Base-by-base conservation (phyloP, 768 basidiomycete species). In the Lentinus tigrinus region DNA sequence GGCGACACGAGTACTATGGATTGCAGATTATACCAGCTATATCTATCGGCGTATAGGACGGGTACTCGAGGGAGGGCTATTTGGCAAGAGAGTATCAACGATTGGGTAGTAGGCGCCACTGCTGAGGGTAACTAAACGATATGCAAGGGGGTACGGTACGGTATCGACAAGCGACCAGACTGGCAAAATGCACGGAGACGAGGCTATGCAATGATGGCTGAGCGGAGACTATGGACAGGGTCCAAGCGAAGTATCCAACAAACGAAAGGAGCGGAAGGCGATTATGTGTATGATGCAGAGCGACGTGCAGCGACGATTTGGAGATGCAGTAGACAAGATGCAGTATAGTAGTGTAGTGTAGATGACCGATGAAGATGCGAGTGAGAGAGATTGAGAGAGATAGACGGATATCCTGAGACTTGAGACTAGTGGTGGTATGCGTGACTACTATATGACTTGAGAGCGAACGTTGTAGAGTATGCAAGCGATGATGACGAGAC, bases 231-330 rank as follows among this genome's bases (percentile, higher is more conserved):
- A 61, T 56, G 58, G 31, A 61, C 51, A 57, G 27, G 23, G 55
- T 61, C 60, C 55, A 43, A 47, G 49, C 44, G 47, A 36, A 65
- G 54, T 63, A 65, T 65, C 52, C 56, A 57, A 58, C 64, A 49
- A 14, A 31, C 3, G 56, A 63, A 63, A 53, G 39, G 59, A 63
- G 46, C 24, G 56, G 28, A 31, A 60, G 58, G 19, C n/a, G 38
- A 65, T 65, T 65, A 65, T 49, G 50, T 40, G 47, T 28, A 48
- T 61, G 55, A 26, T 52, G 42, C 53, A 60, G 56, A 58, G 47
- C 53, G 55, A 47, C 40, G 19, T 59, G 57, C 60, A 54, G 62
- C 53, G 50, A 47, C 26, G 49, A n/a, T n/a, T n/a, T n/a, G n/a
- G n/a, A 47, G 39, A 44, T 26, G 51, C 38, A 38, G 39, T 19